Evolutionary conservation across 2,329 filamentous ascomycete genomes (phyloP), one percentile per base, ranked within the genome.

Genomic region (Penicillium decumbens): DNA sequence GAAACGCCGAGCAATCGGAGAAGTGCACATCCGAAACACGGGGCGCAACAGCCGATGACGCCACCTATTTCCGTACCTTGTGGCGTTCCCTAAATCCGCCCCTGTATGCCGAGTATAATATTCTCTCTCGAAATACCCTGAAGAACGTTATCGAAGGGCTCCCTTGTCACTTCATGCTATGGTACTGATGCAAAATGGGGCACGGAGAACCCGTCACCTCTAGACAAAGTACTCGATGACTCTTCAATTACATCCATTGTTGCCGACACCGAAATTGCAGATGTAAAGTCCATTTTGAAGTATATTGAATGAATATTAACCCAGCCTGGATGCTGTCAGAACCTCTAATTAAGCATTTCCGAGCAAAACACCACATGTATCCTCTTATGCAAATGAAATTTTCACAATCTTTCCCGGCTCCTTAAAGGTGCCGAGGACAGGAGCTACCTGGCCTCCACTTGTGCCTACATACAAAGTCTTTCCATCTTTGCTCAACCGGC

Each of bases 401-500:
- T 53, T 56, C 28, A 49, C 43, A 30, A 62, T 35, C 38, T 62
- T 62, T 4, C 40, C 60, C 1, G 58, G 60, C 47, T 62, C 60
- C 32, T 43, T 58, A 15, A 59, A 62, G 6, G 50, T 51, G 3
- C 60, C 60, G 29, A 57, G 27, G 1, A 62, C 60, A 20, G 60
- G 58, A 10, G 58, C 58, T 15, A 60, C 58, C 28, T 60, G 53
- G 3, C 58, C 60, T 10, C 60, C 60, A 5, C 55, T 62, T 3
- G 60, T 62, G 6, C 58, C 60, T 12, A 60, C 60, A 33, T 61
- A 62, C n/a, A 62, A 25, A 10, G 44, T 51, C 38, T 56, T 53
- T 1, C 44, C 49, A 40, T 61, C 48, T 12, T 43, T 24, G 7
- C 53, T 49, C 38, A 62, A 33, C 10, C 51, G 50, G 18, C 47